Conservation (phyloP, 169 alveolate species). For the Plasmodium ovale region DNA sequence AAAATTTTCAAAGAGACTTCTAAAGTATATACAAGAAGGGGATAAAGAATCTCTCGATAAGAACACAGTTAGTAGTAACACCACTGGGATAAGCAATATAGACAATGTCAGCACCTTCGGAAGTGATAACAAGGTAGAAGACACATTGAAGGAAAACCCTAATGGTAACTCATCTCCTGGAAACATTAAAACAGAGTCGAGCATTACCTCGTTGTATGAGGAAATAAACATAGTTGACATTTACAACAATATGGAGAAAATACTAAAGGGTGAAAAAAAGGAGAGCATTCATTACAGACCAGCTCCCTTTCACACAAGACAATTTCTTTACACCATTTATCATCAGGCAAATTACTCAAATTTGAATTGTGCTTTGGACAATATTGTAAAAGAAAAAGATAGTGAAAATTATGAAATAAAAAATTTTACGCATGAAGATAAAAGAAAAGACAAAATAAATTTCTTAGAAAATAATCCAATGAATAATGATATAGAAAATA, state of each 20-base stretch:
- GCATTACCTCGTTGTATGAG: constrained; percentile 4
- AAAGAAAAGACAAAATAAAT: constrained; percentile 12
- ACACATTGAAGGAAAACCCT: neutral
- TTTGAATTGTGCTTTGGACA: constrained; percentile 19
- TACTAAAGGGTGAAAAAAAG: neutral
- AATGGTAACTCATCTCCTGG: neutral
- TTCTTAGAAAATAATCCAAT: constrained; percentile 6
- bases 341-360: constrained; percentile 55
- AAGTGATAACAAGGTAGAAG: neutral
- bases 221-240: constrained; percentile 15
- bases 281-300: neutral
- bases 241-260: constrained; percentile 14
- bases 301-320: constrained; percentile 3
- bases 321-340: constrained; percentile 34
- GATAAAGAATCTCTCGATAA: neutral
- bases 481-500: neutral
- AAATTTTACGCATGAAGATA: constrained; percentile 17
- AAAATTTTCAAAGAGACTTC: constrained; percentile 29
- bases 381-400: neutral
- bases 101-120: neutral
- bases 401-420: constrained; percentile 3
- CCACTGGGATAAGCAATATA: neutral
- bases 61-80: neutral
- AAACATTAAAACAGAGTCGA: neutral
- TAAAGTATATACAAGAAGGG: constrained; percentile 3